Conservation (phyloP, 345 rosid genomes). For the Syzygium oleosum region DNA sequence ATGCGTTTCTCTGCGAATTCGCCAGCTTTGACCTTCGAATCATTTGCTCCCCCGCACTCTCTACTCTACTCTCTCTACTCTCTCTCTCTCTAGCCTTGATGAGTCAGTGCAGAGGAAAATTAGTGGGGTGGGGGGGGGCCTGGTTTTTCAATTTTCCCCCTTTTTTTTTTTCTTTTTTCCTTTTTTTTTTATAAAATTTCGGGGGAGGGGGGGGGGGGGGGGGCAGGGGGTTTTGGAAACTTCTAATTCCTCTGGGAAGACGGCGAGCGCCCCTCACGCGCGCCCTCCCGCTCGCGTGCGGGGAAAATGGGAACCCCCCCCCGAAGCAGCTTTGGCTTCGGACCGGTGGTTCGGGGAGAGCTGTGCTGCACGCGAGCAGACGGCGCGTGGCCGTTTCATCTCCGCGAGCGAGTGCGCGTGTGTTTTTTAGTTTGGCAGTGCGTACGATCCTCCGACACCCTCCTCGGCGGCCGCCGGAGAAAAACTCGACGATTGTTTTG, state of each 20-base stretch:
- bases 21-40: background rate
- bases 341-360: background rate
- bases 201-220: background rate
- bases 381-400: background rate
- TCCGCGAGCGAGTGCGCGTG: background rate
- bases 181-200: background rate
- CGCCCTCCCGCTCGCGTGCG: background rate
- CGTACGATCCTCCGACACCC: no score
- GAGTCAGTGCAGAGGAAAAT: background rate
- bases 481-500: background rate
- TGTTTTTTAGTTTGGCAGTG: no score
- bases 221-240: background rate
- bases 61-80: background rate
- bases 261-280: background rate
- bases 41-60: background rate
- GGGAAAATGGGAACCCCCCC: background rate
- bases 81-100: background rate
- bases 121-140: background rate
- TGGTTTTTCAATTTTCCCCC: background rate
- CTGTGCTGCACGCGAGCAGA: background rate
- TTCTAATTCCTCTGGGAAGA: background rate
- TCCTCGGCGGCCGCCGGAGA: background rate
- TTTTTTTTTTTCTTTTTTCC: background rate
- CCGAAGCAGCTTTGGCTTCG: no score
- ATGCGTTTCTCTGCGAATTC: background rate